Base-by-base conservation (phyloP, 2,329 filamentous ascomycete species). In the Albifimbria verrucaria region DNA sequence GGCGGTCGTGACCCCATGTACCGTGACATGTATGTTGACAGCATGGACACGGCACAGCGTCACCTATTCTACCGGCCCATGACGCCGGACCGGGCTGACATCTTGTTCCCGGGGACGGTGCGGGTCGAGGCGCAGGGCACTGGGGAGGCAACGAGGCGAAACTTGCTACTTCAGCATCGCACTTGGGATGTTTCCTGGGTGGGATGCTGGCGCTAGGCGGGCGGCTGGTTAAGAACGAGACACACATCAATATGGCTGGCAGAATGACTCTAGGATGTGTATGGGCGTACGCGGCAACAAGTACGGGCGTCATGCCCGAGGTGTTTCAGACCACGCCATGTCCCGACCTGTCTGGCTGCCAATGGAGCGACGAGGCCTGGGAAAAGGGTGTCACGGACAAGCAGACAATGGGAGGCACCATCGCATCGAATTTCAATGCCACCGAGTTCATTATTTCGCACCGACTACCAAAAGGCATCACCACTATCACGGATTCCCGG, bases 51-150 rank as follows among this genome's bases (percentile, higher is more conserved):
- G 0, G 80, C 81, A 2, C 81, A 83, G 51, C 71, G 81, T 46
- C 71, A 85, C 51, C 70, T 90, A 17, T 77, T 90, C 49, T 90
- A 85, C 67, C 78, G 83, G 5, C 88, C 88, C 0, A 82, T 88
- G 77, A 73, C 82, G 1, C 81, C 80, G 0, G 69, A 72, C 1
- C 67, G 75, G 20, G 74, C 77, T 5, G 78, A 88, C 49, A 79
- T 90, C n/a, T 76, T 90, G 9, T 74, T 89, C 24, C 75, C 83
- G 1, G 83, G 85, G n/a, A 74, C 77, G 20, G 51, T 52, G n/a
- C 55, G 57, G 0, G 69, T 74, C 7, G 71, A 57, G 1, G 62
- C 66, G 1, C 50, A 22, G 2, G 65, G 4, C 64, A 69, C 32
- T 12, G 32, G 32, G 18, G 32, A 12, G 11, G 12, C 6, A 12